These are phyloP conservation scores for Macadamia tetraphylla DNA, from an alignment of 164 flowering plant species.

Conservation along the genomic window DNA sequence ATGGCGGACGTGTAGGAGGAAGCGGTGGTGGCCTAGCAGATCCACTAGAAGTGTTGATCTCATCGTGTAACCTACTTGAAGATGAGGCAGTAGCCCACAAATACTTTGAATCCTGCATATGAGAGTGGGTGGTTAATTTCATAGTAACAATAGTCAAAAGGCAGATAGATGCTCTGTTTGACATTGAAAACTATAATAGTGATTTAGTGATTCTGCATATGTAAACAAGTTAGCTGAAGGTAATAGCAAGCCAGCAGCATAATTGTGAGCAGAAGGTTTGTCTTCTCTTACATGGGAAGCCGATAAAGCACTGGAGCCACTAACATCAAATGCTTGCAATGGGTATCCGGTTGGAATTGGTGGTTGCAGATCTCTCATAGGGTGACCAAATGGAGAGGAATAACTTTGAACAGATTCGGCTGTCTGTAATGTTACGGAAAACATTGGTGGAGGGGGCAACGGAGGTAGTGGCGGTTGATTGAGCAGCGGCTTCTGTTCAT, in stretches of 20 bases:
- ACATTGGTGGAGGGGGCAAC: slow-evolving; percentile 65
- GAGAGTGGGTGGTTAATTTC: slow-evolving; percentile 27
- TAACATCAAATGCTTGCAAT: slow-evolving; percentile 30
- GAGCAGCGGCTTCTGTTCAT: slow-evolving; percentile 47
- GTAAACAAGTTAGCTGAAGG: slow-evolving; percentile 9
- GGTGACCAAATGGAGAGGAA: slow-evolving; percentile 41
- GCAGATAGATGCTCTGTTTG: slow-evolving; percentile 47
- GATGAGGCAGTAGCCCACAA: slow-evolving; percentile 41
- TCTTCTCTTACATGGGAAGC: slow-evolving; percentile 20
- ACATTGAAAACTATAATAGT: slow-evolving; percentile 37
- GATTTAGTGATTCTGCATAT: slow-evolving; percentile 12
- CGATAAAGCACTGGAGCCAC: slow-evolving; percentile 17
- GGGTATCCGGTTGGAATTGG: slow-evolving; percentile 39
- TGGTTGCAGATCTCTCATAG: slow-evolving; percentile 38
- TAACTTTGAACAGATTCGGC: slow-evolving; percentile 37
- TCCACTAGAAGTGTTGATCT: slow-evolving; percentile 28
- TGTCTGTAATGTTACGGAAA: slow-evolving; percentile 44
- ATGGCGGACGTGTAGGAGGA: slow-evolving; percentile 90
- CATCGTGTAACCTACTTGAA: slow-evolving; percentile 23
- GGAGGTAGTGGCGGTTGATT: slow-evolving; percentile 91
- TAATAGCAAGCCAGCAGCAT: slow-evolving; percentile 8
- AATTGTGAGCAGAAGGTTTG: slow-evolving; percentile 10
- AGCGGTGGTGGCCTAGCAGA: slow-evolving; percentile 74
- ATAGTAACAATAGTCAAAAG: slow-evolving; percentile 24
- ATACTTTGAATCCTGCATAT: slow-evolving; percentile 42